Base-by-base conservation (phyloP, 306 rosid species). In the Quercus ilex region DNA sequence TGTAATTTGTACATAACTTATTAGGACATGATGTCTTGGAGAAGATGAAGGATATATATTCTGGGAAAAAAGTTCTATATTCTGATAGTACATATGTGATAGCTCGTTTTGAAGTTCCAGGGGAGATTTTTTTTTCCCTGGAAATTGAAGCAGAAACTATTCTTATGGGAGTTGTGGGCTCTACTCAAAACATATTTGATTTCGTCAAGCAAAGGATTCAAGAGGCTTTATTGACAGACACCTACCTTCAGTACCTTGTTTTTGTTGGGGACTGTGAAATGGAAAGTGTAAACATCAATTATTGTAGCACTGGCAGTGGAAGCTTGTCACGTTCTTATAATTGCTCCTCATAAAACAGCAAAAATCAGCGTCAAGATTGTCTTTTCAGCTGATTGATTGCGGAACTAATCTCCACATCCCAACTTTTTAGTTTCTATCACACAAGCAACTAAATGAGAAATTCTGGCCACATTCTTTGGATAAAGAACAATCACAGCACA, bases 101-200 rank as follows among this genome's bases (percentile, higher is more conserved):
- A 28, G 97, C 99, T 33, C 99, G 92, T 85, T 95, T 92, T 33
- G 99, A 94, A 88, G 99, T 94, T 70, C 97, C 95, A 10, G 97
- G 97, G 80, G 99, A 91, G 86, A 92, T 28, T 2, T 92, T 97
- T 94, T 92, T 94, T 83, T 84, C 91, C 56, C 76, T 90, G 90
- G 97, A 93, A 53, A 92, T 94, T 97, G 97, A 92, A 85, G 97
- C 99, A 55, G 92, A 91, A 80, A 91, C 88, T 81, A 94, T 97
- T 87, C 95, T 97, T 81, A 94, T 94, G 97, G 95, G 97, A 1
- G 83, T 91, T 46, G 93, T 92, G 20, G 97, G 97, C 55, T 94
- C 97, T 80, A 94, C 97, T 53, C 90, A 88, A 75, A 94, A 91
- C 77, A 94, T 94, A 62, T 83, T 94, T 80, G 97, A 94, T 82